Percentiles rank a stretch among this genome's conserved stretches.
Conservation (phyloP, 192 early-diverging fungal genomes). For the Umbelopsis isabellina region DNA sequence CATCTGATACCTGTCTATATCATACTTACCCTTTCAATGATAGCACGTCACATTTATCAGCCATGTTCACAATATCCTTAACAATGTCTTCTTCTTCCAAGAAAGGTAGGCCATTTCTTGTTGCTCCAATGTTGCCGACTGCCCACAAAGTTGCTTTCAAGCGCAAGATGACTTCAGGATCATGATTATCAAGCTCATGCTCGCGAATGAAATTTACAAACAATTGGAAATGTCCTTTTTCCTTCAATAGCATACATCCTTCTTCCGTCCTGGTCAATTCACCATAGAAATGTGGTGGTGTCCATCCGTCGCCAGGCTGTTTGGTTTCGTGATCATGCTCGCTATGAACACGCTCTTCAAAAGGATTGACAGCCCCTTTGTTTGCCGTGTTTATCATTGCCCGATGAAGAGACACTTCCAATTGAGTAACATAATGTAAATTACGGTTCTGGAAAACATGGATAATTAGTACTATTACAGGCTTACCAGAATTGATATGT, state of each 20-base stretch:
- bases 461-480: not conserved
- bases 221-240: slow-evolving; percentile 66
- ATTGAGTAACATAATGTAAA: slow-evolving; percentile 64
- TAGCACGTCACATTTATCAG: slow-evolving; percentile 65
- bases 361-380: slow-evolving; percentile 31
- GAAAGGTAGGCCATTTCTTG: slow-evolving; percentile 66
- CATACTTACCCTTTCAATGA: slow-evolving; percentile 72
- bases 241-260: slow-evolving; percentile 65
- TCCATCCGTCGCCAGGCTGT: slow-evolving; percentile 43
- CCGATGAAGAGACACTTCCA: slow-evolving; percentile 66
- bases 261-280: slow-evolving; percentile 76
- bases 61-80: slow-evolving; percentile 70
- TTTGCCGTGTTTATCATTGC: slow-evolving; percentile 42
- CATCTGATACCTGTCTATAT: not conserved
- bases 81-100: slow-evolving; percentile 73
- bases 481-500: not conserved
- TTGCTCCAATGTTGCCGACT: slow-evolving; percentile 79
- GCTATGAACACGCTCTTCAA: slow-evolving; percentile 46
- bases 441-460: slow-evolving; percentile 53
- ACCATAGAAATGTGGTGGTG: slow-evolving; percentile 80
- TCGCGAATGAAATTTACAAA: slow-evolving; percentile 65
- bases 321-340: slow-evolving; percentile 44
- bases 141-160: slow-evolving; percentile 84
- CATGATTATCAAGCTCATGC: slow-evolving; percentile 45
- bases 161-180: slow-evolving; percentile 44